Evolutionary conservation across 1,284 basidiomycete species (phyloP).

Genomic region (Schizophyllum commune): DNA sequence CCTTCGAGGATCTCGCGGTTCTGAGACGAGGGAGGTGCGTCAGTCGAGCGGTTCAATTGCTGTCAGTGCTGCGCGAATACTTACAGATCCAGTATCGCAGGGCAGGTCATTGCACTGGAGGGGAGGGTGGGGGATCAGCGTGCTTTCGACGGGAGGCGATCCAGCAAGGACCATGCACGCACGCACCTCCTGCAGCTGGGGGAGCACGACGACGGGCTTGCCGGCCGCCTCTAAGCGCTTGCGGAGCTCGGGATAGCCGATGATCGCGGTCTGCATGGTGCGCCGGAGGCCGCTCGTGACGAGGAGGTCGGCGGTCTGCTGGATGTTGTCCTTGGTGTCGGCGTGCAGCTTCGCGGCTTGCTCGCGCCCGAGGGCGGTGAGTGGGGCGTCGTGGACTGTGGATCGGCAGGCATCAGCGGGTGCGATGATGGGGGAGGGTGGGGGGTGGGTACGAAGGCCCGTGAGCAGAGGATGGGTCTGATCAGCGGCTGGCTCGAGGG

Average conservation of each 20-base stretch:
- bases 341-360: not conserved
- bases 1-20: constrained; percentile 21
- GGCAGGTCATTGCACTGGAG: not conserved
- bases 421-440: not conserved
- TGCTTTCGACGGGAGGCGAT: constrained; percentile 16
- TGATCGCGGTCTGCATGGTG: constrained; percentile 24
- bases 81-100: not conserved
- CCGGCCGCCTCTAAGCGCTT: constrained; percentile 21
- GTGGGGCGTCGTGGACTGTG: not conserved
- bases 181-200: constrained; percentile 24
- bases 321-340: constrained; percentile 10
- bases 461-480: not conserved
- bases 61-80: not conserved
- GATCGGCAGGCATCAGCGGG: not conserved
- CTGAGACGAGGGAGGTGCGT: not conserved
- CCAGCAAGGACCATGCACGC: constrained; percentile 21
- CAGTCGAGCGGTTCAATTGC: constrained; percentile 2
- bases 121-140: too few species aligned
- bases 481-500: not conserved
- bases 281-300: constrained; percentile 24
- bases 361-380: not conserved
- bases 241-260: constrained; percentile 21
- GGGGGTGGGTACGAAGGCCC: not conserved
- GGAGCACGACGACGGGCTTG: constrained; percentile 21
- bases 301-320: constrained; percentile 23